Evolutionary conservation across 2,329 filamentous ascomycete species (phyloP).

Genomic region (Alternaria atra): DNA sequence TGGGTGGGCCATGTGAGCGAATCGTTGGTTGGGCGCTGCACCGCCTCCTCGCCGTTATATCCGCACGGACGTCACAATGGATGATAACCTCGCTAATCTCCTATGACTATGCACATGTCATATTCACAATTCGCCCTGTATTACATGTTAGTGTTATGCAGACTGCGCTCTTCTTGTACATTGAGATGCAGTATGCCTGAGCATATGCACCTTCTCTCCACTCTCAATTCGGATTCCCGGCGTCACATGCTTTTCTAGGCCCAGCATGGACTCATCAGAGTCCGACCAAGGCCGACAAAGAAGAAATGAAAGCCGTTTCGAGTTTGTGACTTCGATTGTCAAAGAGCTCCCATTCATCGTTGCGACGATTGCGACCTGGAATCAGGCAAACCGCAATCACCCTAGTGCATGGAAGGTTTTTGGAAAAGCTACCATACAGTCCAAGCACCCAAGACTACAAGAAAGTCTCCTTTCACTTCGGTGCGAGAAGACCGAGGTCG

Average conservation of each 20-base stretch:
- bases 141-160: background rate
- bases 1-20: constrained; percentile 1
- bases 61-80: background rate
- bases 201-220: background rate
- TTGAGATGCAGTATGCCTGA: background rate
- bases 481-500: background rate
- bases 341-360: no score
- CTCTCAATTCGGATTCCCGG: no score
- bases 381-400: background rate
- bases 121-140: background rate
- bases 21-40: background rate
- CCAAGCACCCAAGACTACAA: background rate
- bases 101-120: background rate
- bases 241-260: background rate
- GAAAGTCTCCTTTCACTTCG: background rate
- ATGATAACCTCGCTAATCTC: background rate
- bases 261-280: background rate
- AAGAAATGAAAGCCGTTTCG: background rate
- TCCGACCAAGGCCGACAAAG: background rate
- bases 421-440: background rate
- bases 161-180: background rate
- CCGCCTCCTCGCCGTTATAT: background rate
- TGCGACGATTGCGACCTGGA: background rate
- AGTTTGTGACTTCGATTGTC: background rate
- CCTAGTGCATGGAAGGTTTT: background rate